Base-by-base conservation (phyloP, 2,329 filamentous ascomycete genomes). In the Trichophyton verrucosum region DNA sequence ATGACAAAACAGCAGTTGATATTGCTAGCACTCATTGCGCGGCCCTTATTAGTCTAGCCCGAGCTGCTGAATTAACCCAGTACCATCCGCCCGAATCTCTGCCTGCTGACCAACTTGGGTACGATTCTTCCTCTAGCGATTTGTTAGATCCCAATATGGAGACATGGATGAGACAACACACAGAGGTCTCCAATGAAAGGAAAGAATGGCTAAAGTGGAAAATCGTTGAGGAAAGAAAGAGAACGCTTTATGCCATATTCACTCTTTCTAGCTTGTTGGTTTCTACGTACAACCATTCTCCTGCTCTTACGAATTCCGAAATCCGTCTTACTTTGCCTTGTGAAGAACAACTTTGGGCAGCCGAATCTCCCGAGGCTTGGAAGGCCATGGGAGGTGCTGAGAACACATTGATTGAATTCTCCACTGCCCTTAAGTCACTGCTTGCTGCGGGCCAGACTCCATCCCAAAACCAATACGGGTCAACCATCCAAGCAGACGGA, bases 21-120 rank as follows among this genome's bases (percentile, higher is more conserved):
- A 95, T 95, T 68, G 92, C 92, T 0, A 91, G 87, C 64, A 96
- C 89, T 1, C 92, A 97, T 71, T 95, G 89, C 71, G 89, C 91
- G 6, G 89, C 91, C 20, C 78, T 99, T 47, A 90, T 96, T 59
- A 95, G 90, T 71, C 82, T 99, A 58, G 91, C 92, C 3, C 87
- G 91, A 69, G 89, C 91, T 38, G 91, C 92, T n/a, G 87, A 90
- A 59, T 77, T 97, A 58, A 81, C 85, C 20, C 80, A 72, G 64
- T 68, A 74, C 61, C 61, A 75, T 63, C 70, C 74, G 61, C 67
- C 73, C 65, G 69, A 73, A 60, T 67, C 69, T 49, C 66, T 75
- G 40, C 71, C 70, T 7, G 67, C 72, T 65, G 68, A 75, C 66
- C 67, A 75, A 73, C 64, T 79, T 47, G 73, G 64, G 68, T 77